Evolutionary conservation across 352 stramenopile genomes (phyloP).

Genomic region (Phytopythium litorale): DNA sequence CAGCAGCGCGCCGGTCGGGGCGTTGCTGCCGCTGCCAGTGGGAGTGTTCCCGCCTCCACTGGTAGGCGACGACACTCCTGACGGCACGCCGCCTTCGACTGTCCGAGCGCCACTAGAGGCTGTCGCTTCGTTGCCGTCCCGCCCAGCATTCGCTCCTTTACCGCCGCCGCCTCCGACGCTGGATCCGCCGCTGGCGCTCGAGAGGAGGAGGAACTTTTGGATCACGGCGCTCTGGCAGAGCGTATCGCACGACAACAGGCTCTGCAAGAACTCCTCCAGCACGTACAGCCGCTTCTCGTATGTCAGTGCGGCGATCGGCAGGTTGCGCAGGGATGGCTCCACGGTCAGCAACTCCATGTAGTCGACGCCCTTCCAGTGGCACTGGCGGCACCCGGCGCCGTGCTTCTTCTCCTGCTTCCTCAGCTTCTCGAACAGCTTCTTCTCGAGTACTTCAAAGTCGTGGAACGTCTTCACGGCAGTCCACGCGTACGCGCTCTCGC

Average conservation of each 20-base stretch:
- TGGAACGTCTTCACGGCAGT: slow-evolving; percentile 64
- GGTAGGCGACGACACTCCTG: neutral
- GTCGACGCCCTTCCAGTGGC: slow-evolving; percentile 71
- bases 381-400: slow-evolving; percentile 26
- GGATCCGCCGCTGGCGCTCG: slow-evolving; percentile 12
- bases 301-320: slow-evolving; percentile 25
- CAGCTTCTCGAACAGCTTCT: slow-evolving; percentile 55
- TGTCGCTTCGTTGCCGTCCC: neutral
- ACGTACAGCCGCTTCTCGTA: slow-evolving; percentile 68
- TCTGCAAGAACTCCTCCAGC: slow-evolving; percentile 68
- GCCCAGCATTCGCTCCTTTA: neutral
- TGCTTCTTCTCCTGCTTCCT: slow-evolving; percentile 74
- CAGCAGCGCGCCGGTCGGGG: slow-evolving; percentile 20
- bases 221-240: slow-evolving; percentile 70
- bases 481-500: slow-evolving; percentile 55
- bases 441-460: slow-evolving; percentile 71
- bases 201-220: slow-evolving; percentile 69
- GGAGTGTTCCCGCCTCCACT: neutral
- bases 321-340: slow-evolving; percentile 41
- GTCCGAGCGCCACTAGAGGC: neutral
- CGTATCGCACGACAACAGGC: slow-evolving; percentile 62
- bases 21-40: slow-evolving; percentile 6
- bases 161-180: neutral
- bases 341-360: slow-evolving; percentile 55
- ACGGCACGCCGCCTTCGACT: neutral